Conservation (phyloP, 208 protist genomes). For the Jaenimonas drosophilae region DNA sequence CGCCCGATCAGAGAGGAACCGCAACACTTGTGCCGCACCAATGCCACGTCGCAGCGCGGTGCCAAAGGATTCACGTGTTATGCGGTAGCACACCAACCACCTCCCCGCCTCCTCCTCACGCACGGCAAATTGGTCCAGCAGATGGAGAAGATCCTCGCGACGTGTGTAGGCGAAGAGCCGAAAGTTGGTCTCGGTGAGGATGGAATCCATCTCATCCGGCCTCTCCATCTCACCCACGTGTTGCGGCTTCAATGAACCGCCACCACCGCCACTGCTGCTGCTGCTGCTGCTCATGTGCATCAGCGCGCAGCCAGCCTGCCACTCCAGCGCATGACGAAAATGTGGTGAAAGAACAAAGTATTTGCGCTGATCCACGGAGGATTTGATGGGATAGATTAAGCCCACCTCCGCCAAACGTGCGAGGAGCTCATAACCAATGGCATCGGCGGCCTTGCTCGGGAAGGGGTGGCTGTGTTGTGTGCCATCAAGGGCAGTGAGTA, state of each 20-base stretch:
- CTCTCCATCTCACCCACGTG: conserved; percentile 18
- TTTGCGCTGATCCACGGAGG: conserved; percentile 13
- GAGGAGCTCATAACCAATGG: conserved; percentile 53
- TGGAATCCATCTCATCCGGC: conserved; percentile 82
- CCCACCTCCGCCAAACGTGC: conserved; percentile 70
- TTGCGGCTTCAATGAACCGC: no score
- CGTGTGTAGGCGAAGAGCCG: conserved; percentile 82
- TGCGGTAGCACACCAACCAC: conserved; percentile 72
- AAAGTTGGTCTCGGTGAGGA: conserved; percentile 89
- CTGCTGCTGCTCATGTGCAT: conserved; percentile 25
- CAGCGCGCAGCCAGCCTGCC: conserved; percentile 48
- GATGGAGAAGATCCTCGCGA: conserved; percentile 61
- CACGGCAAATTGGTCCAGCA: conserved; percentile 74
- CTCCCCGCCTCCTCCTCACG: conserved; percentile 50
- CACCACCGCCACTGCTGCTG: background rate
- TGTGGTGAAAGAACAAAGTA: conserved; percentile 75
- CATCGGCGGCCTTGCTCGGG: conserved; percentile 32
- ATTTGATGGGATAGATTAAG: conserved; percentile 53
- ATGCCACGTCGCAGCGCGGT: conserved; percentile 66
- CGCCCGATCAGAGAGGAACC: conserved; percentile 75
- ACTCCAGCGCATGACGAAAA: conserved; percentile 62
- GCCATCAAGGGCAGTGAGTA: conserved; percentile 51
- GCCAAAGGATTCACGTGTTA: conserved; percentile 75
- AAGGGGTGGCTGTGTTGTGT: conserved; percentile 48
- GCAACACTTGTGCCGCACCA: conserved; percentile 58